phyloP scores from a whole-genome alignment of 768 basidiomycete species.

The Mycena rebaudengoi region DNA sequence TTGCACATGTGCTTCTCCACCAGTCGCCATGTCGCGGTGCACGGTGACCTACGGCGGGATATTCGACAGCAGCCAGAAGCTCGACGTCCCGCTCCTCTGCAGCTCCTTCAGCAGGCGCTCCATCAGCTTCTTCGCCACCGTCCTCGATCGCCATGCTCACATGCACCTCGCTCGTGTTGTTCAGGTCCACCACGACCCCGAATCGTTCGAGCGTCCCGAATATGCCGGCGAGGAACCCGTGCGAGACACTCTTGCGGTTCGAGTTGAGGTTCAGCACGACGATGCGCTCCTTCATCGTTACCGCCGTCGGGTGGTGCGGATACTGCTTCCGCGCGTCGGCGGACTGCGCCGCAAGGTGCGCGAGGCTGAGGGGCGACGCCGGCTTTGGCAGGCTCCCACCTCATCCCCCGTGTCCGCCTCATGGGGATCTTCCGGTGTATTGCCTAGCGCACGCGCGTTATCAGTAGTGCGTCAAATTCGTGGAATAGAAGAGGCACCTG shows the following conservation, averaged over 20 bases:
- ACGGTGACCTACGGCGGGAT: conserved; percentile 75
- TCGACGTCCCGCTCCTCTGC: conserved; percentile 78
- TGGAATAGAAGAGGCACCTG: conserved; percentile 54
- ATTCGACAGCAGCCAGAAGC: no score
- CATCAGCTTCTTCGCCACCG: conserved; percentile 67
- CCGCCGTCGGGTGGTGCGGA: conserved; percentile 83
- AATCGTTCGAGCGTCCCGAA: conserved; percentile 91
- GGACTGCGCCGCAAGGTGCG: conserved; percentile 42
- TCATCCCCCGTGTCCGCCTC: conserved; percentile 51
- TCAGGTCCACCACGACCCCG: conserved; percentile 95
- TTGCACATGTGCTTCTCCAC: conserved; percentile 97
- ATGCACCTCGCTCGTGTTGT: conserved; percentile 97
- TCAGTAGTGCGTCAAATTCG: not conserved
- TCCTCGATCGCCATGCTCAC: conserved; percentile 98
- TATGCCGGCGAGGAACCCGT: conserved; percentile 95
- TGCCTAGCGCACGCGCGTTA: conserved; percentile 60
- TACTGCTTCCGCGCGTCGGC: conserved; percentile 50
- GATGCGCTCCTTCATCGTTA: conserved; percentile 97
- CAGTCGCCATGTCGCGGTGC: conserved; percentile 91
- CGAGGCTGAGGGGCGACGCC: conserved; percentile 34
- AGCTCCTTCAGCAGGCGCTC: conserved; percentile 83
- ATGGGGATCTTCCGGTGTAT: conserved; percentile 93
- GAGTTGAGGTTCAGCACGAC: conserved; percentile 94
- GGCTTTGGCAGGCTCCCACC: conserved; percentile 44
- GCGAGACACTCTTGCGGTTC: conserved; percentile 94